These are phyloP conservation scores for Fraxinus excelsior DNA, from an alignment of 257 asterid genomes.

Conservation along the genomic window DNA sequence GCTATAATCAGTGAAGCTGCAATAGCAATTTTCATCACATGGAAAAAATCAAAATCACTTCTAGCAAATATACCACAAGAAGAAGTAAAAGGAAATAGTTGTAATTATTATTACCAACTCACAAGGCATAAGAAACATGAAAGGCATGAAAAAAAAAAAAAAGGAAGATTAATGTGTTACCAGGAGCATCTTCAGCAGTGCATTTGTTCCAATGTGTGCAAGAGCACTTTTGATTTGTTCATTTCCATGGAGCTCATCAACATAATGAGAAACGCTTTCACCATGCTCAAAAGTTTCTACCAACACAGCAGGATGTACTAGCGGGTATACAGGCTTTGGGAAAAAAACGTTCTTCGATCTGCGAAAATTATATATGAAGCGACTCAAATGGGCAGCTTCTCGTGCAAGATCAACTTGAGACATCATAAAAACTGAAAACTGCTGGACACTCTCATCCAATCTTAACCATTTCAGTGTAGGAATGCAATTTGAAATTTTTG, in stretches of 20 bases:
- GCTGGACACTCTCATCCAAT: slow-evolving; percentile 82
- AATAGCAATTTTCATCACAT: slow-evolving; percentile 11
- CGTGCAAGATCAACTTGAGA: slow-evolving; percentile 91
- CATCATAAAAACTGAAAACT: slow-evolving; percentile 87
- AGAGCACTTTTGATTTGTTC: slow-evolving; percentile 67
- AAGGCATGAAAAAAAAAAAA: slow-evolving; percentile 9
- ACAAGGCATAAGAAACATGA: slow-evolving; percentile 11
- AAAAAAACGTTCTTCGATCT: slow-evolving; percentile 80
- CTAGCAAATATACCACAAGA: slow-evolving; percentile 16
- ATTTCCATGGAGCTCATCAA: slow-evolving; percentile 66
- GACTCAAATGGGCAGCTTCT: slow-evolving; percentile 90
- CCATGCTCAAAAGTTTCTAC: slow-evolving; percentile 92
- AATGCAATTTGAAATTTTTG: slow-evolving; percentile 58
- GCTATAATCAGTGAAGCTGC: slow-evolving; percentile 8
- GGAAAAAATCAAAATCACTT: slow-evolving; percentile 11
- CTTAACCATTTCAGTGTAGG: slow-evolving; percentile 83
- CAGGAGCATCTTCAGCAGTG: slow-evolving; percentile 90
- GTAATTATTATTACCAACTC: not conserved
- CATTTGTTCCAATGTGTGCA: slow-evolving; percentile 92
- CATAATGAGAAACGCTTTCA: slow-evolving; percentile 72
- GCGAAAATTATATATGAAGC: slow-evolving; percentile 80
- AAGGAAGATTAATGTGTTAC: slow-evolving; percentile 29
- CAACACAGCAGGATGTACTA: slow-evolving; percentile 88
- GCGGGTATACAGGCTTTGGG: slow-evolving; percentile 87
- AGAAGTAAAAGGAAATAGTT: not conserved